Evolutionary conservation across 2,329 filamentous ascomycete genomes (phyloP), one percentile per base, ranked within the genome.

Genomic region (Pestalotiopsis fici): DNA sequence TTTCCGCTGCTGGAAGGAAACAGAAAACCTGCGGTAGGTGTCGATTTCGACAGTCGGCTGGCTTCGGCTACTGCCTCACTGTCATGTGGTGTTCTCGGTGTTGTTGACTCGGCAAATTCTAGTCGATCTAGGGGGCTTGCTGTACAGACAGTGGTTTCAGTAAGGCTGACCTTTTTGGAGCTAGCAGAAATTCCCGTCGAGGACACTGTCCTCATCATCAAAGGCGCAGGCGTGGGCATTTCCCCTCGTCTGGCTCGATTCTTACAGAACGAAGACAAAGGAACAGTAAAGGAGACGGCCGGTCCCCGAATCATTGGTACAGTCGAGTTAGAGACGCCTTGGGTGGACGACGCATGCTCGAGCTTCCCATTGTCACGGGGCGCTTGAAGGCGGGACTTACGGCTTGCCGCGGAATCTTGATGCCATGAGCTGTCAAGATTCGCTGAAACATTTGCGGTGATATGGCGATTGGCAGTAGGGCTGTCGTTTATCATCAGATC

Each of bases 1-100:
- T 69, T 72, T 15, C 72, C 73, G 65, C 70, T 73, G 65, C 71
- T 74, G 31, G 80, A 78, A 21, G 79, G 81, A 74, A 81, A 81
- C 47, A 78, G 73, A 39, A 78, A 77, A 15, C 74, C 71, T 50
- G 83, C 81, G 12, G 74, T 72, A 21, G 85, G 83, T 66, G 88
- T 91, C 3, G 93, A 96, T 68, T 97, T 95, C 1, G 94, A 95
- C 21, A 97, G 83, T 50, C 89, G 89, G 78, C 93, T 97, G 0
- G 94, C 91, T 76, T 98, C 95, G 6, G 91, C 90, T 28, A 93
- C 91, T 28, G 90, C 85, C 74, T 93, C 86, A 65, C 85, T 87
- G 68, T 96, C 94, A 61, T 89, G 88, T 0, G 95, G 95, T 0
- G 95, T 98, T 67, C 88, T 92, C 21, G 94, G 93, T 11, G 92